Evolutionary conservation across 2,329 filamentous ascomycete species (phyloP), one percentile per base, ranked within the genome.

Genomic region (Fusarium guadeloupense): DNA sequence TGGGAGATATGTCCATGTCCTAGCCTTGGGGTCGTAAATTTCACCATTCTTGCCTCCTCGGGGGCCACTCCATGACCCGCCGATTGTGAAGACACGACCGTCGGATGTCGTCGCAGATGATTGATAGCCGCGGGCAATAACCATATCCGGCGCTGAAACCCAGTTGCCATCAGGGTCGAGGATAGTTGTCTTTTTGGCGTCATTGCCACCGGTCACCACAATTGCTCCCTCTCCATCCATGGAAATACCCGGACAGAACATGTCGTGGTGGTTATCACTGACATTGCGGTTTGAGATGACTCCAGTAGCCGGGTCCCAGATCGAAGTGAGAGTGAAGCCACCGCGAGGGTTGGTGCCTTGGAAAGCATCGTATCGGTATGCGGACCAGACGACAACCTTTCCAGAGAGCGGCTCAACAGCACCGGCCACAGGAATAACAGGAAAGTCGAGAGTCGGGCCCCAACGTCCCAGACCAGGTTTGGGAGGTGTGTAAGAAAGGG

Each of bases 191-290:
- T 77, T 78, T 8, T 74, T 70, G 5, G 80, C 79, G 51, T 80
- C 77, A 33, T 79, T 78, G 5, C 85, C 85, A 2, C 85, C 85
- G 3, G 80, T 82, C 5, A 88, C 78, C 2, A 86, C 66, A n/a
- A 85, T 77, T 4, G 76, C 74, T 2, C 83, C 84, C 14, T 79
- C 72, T 14, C 76, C 77, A 41, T 82, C 79, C 13, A 81, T 71
- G 4, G 78, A 80, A 23, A 85, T 82, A 4, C 83, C 84, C 0
- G 84, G 83, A 67, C 83, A 85, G 66, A 84, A 85, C 82, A 84
- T 85, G 64, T 84, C 81, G 64, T 84, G 81, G 8, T 75, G 62
- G 1, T 80, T 84, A 62, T 82, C 70, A 49, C 72, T 68, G 6
- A 78, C 30, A 12, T 58, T 62, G 6, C 52, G 62, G 31, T 58